Percentiles rank a stretch among this genome's conserved stretches.
Evolutionary conservation across 1,139 yeast species (phyloP).

Genomic region (Lodderomyces margitis): DNA sequence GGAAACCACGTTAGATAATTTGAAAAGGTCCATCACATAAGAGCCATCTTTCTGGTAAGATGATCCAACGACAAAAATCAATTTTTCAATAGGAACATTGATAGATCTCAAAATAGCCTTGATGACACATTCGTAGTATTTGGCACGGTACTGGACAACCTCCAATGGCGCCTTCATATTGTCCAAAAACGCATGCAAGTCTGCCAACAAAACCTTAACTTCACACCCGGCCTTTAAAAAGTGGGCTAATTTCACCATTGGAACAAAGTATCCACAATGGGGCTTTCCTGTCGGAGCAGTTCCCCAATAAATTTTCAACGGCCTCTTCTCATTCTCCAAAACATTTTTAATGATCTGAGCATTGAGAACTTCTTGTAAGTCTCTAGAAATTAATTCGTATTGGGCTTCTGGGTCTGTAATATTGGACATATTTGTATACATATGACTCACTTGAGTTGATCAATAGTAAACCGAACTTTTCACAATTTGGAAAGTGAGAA

Average conservation of each 20-base stretch:
- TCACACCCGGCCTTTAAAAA: conserved; percentile 95
- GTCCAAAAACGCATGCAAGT: conserved; percentile 93
- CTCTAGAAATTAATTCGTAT: conserved; percentile 74
- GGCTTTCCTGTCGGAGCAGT: conserved; percentile 83
- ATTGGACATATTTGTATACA: neutral
- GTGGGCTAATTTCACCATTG: conserved; percentile 95
- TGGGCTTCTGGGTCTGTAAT: conserved; percentile 53
- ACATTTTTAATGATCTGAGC: conserved; percentile 84
- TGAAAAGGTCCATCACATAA: conserved; percentile 87
- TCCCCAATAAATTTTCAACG: conserved; percentile 93
- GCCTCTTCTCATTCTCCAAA: conserved; percentile 76
- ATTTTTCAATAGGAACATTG: conserved; percentile 87
- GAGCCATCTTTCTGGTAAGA: conserved; percentile 77
- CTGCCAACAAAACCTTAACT: conserved; percentile 91
- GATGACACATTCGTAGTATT: conserved; percentile 79
- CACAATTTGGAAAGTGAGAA: conserved; percentile 1
- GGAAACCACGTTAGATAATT: conserved; percentile 75
- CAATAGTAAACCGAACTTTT: too few relatives aligned
- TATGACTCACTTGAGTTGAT: too few relatives aligned
- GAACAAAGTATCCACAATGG: conserved; percentile 97
- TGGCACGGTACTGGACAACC: conserved; percentile 82
- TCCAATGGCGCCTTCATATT: conserved; percentile 98
- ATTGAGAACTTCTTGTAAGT: conserved; percentile 89
- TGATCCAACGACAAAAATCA: conserved; percentile 82
- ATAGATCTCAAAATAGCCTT: conserved; percentile 83